Evolutionary conservation across 2,329 filamentous ascomycete genomes (phyloP), one percentile per base, ranked within the genome.

Genomic region (Fusarium mexicanum): DNA sequence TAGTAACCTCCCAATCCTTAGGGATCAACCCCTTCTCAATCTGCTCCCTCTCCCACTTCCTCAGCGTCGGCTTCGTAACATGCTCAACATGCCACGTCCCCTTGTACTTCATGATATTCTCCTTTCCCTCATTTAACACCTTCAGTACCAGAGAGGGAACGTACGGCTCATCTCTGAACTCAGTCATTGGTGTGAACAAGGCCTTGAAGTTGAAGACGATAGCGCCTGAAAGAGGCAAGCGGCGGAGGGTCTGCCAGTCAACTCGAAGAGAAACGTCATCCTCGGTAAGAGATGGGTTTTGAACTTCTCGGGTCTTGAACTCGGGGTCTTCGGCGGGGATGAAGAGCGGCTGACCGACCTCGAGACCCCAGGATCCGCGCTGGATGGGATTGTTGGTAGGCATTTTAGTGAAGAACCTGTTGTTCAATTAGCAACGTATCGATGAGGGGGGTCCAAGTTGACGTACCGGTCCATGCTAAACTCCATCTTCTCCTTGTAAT

Each of bases 201-300:
- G 92, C 94, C 79, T 96, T 97, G 88, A 96, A 97, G 81, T 96
- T 97, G 85, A 97, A 97, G 0, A 94, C 89, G 4, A 97, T 85
- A 0, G 88, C 92, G 0, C 89, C 93, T 0, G 92, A 94, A 0
- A 97, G 85, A 0, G 94, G 94, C 0, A 97, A 84, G 6, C 94
- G 89, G 4, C 94, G 90, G 8, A 97, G 84, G 0, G 94, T 97
- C 82, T 97, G 95, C 93, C 94, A 97, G 81, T 97, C 94, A 4
- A 96, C 94, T 9, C 94, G 89, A 3, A 97, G 84, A 69, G 92
- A 85, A 72, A 93, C 85, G 40, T 93, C 88, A 0, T 89, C 86
- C 5, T 90, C 79, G 2, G 82, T 83, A 11, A 96, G 84, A 26
- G 84, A 82, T 0, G 87, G 83, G 53, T 89, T 85, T 72, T 95